These are phyloP conservation scores for Irpex rosettiformis DNA, from an alignment of 1,284 basidiomycete genomes.

Conservation along the genomic window DNA sequence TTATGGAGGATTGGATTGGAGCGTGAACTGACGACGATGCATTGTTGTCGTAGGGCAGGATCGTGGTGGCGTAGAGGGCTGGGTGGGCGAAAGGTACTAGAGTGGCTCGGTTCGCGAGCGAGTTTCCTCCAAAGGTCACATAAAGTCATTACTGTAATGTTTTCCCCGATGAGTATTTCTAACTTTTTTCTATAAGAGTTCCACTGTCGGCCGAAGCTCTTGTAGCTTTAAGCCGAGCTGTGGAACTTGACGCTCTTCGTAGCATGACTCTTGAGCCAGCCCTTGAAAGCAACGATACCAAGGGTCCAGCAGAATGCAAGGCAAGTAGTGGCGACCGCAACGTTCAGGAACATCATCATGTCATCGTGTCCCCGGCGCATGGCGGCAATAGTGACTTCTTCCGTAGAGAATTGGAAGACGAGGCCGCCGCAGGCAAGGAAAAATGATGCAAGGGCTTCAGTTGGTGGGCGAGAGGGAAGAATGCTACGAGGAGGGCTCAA, in stretches of 20 bases:
- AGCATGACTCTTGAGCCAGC: slow-evolving; percentile 63
- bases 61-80: background rate
- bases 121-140: background rate
- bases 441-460: slow-evolving; percentile 87
- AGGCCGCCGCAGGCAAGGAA: slow-evolving; percentile 87
- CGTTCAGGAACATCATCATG: slow-evolving; percentile 84
- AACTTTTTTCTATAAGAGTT: background rate
- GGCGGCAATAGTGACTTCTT: slow-evolving; percentile 88
- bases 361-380: slow-evolving; percentile 91
- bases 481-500: slow-evolving; percentile 72
- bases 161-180: background rate
- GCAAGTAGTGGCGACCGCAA: slow-evolving; percentile 80
- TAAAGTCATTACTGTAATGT: background rate
- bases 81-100: no score
- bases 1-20: background rate
- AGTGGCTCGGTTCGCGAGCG: no score
- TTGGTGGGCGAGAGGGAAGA: slow-evolving; percentile 90
- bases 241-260: slow-evolving; percentile 39
- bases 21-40: background rate
- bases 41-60: background rate
- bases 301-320: slow-evolving; percentile 81
- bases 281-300: slow-evolving; percentile 71
- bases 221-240: slow-evolving; percentile 34
- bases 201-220: background rate
- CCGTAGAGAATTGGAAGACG: slow-evolving; percentile 88